A percentile compares a stretch with the other conserved stretches of the same genome.
Conservation (phyloP, 2,329 filamentous ascomycete genomes). For the Aspergillus oerlinghausenensis region DNA sequence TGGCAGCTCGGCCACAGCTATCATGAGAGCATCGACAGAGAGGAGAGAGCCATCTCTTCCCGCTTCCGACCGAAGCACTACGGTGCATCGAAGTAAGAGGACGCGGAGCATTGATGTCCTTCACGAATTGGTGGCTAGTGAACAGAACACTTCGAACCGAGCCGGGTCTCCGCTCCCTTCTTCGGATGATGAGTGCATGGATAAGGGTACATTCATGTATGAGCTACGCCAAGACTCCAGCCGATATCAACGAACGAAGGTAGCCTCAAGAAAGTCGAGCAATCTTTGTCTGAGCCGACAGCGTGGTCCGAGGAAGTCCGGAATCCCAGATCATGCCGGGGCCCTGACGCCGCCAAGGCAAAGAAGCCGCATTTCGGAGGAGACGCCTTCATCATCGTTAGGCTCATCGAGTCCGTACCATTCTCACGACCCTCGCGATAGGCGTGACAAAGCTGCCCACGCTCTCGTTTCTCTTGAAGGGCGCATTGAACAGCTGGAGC, state of each 20-base stretch:
- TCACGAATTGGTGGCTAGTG: slow-evolving; percentile 14
- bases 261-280: slow-evolving; percentile 5
- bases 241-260: slow-evolving; percentile 10
- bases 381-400: slow-evolving; percentile 19
- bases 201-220: slow-evolving; percentile 8
- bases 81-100: slow-evolving; percentile 20
- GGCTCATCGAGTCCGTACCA: slow-evolving; percentile 19
- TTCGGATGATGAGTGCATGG: slow-evolving; percentile 37
- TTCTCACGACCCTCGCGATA: slow-evolving; percentile 16
- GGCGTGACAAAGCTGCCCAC: slow-evolving; percentile 13
- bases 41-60: slow-evolving; percentile 10
- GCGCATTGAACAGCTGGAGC: slow-evolving; percentile 37
- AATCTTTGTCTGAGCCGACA: slow-evolving; percentile 3
- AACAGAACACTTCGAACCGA: slow-evolving; percentile 13
- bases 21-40: slow-evolving; percentile 1
- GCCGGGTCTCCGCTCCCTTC: slow-evolving; percentile 35
- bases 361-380: slow-evolving; percentile 16
- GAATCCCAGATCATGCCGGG: slow-evolving; percentile 6
- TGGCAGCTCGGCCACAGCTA: slow-evolving; percentile 12
- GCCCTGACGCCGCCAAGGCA: slow-evolving; percentile 22
- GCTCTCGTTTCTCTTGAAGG: slow-evolving; percentile 29
- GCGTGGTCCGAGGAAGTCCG: slow-evolving; percentile 6
- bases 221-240: slow-evolving; percentile 6
- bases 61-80: slow-evolving; percentile 9
- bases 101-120: slow-evolving; percentile 19